Evolutionary conservation across 73 alveolate genomes (phyloP).

Genomic region (Loxodes magnus): DNA sequence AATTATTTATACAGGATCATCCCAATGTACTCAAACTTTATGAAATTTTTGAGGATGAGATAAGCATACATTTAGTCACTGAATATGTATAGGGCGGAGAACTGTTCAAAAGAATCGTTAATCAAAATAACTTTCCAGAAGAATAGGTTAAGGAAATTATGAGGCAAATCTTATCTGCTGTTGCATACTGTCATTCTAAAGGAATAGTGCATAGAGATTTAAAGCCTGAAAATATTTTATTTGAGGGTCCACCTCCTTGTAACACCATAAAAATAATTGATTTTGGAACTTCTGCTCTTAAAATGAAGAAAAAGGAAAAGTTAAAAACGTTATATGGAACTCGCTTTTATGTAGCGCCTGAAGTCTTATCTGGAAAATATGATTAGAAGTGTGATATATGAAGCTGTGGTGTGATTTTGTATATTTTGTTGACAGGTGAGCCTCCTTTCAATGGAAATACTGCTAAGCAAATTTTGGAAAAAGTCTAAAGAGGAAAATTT

Average conservation of each 20-base stretch:
- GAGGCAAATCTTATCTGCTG: slow-evolving; percentile 45
- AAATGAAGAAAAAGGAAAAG: slow-evolving; percentile 16
- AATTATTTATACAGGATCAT: slow-evolving; percentile 27
- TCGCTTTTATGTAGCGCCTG: slow-evolving; percentile 69
- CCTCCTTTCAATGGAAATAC: slow-evolving; percentile 57
- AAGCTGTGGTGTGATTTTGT: slow-evolving; percentile 63
- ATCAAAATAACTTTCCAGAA: slow-evolving; percentile 41
- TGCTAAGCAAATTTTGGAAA: slow-evolving; percentile 34
- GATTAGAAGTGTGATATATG: no score
- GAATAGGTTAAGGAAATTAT: slow-evolving; percentile 46
- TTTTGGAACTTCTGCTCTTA: slow-evolving; percentile 58
- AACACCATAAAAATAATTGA: slow-evolving; percentile 51
- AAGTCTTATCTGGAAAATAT: slow-evolving; percentile 39
- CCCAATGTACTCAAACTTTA: slow-evolving; percentile 57
- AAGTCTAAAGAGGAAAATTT: slow-evolving; percentile 25
- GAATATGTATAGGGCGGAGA: slow-evolving; percentile 66
- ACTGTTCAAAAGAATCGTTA: slow-evolving; percentile 43
- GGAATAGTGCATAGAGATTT: slow-evolving; percentile 69
- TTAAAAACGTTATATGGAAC: slow-evolving; percentile 45
- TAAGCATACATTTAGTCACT: slow-evolving; percentile 44
- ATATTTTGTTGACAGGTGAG: slow-evolving; percentile 47
- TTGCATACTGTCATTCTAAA: slow-evolving; percentile 46
- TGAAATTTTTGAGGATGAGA: slow-evolving; percentile 47
- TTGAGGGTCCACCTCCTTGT: slow-evolving; percentile 31
- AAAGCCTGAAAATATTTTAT: slow-evolving; percentile 69